Base-by-base conservation (phyloP, 257 asterid genomes). In the Leonotis leonurus region DNA sequence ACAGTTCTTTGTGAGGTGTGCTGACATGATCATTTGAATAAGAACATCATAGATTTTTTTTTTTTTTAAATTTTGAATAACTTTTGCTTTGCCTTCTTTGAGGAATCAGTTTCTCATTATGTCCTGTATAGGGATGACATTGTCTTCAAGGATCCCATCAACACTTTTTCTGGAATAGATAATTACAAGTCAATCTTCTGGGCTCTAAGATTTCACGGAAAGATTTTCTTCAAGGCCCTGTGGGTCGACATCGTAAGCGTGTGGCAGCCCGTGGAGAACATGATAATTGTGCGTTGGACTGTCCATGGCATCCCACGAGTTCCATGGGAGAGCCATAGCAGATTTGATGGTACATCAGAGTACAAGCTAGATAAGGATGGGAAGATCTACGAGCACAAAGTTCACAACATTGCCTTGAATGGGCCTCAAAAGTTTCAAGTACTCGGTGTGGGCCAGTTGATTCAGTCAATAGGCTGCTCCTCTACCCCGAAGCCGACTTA, bases 311-410 rank as follows among this genome's bases (percentile, higher is more conserved):
- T 86, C 46, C 97, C 90, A 30, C 80, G 97, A 37, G 77, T 89
- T 54, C 97, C 94, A 37, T 92, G 99, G 99, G 99, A 92, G 85
- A 78, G 91, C 45, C 88, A 70, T 32, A 79, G 96, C 70, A 86
- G 97, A 73, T 92, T 92, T 39, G 99, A 92, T 64, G 97, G 94
- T 6, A 92, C 97, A 71, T 92, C 99, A 33, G 99, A 89, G 84
- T 92, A 89, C 83, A 92, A 92, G 80, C 95, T 92, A 10, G 99
- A 92, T 55, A 85, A 83, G 83, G 80, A 77, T 37, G 99, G 99
- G 69, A 92, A 92, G 80, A 92, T 92, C 59, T 89, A 86, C 35
- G 97, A 92, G 78, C 99, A 92, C 79, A 79, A 71, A 66, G 97
- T 92, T 69, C 97, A 92, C 82, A 92, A 92, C 67, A 85, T 92